phyloP scores from a whole-genome alignment of 495 filamentous ascomycete genomes.

The Penicillium herquei region DNA sequence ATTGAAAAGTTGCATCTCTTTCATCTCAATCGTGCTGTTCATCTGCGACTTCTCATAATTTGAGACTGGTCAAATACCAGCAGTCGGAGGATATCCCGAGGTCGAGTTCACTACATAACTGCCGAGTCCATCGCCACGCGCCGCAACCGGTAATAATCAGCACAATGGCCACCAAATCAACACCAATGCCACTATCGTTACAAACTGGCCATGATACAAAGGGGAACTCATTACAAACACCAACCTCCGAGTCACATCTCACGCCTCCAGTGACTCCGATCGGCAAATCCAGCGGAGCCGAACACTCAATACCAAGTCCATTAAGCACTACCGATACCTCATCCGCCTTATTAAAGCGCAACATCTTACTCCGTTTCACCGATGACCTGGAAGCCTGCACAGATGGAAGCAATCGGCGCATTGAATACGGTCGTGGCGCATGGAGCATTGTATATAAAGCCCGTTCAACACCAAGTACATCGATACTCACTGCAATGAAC shows the following conservation, averaged over 20 bases:
- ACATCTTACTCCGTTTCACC: constrained; percentile 28
- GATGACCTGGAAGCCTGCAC: constrained; percentile 36
- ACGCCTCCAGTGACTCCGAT: constrained; percentile 43
- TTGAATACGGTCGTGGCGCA: constrained; percentile 54
- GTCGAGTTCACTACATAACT: background rate
- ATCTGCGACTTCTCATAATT: too few relatives aligned
- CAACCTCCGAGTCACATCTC: constrained; percentile 20
- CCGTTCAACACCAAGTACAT: constrained; percentile 11
- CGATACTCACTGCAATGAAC: constrained; percentile 5
- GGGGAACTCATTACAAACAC: constrained; percentile 6
- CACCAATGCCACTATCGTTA: constrained; percentile 32
- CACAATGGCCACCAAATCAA: constrained; percentile 12
- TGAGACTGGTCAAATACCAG: too few relatives aligned
- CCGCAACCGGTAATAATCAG: too few relatives aligned
- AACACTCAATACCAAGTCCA: constrained; percentile 8
- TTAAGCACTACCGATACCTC: background rate
- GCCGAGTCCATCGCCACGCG: background rate
- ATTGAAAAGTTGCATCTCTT: too few relatives aligned
- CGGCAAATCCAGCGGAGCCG: constrained; percentile 15
- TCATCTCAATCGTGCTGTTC: too few relatives aligned
- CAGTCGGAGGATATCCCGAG: background rate
- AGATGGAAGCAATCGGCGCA: constrained; percentile 23
- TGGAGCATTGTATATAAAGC: constrained; percentile 64
- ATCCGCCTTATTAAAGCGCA: constrained; percentile 8
- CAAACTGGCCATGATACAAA: constrained; percentile 23